Evolutionary conservation across 768 basidiomycete genomes (phyloP).

Genomic region (Tylopilus balloui): DNA sequence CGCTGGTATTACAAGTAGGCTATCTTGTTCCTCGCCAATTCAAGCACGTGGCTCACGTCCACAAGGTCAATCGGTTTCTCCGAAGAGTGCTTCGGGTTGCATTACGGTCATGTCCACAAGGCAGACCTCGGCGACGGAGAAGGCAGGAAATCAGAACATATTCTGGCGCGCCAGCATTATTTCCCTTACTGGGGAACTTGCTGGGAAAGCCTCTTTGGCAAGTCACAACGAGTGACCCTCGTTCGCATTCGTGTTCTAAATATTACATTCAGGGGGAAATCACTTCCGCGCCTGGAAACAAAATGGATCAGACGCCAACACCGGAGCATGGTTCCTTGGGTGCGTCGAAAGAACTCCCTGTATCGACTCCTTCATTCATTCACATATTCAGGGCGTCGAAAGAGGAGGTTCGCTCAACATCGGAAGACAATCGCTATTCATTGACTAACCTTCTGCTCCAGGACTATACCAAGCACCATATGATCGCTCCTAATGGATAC

Average conservation of each 20-base stretch:
- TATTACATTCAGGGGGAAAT: constrained; percentile 56
- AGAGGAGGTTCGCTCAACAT: constrained; percentile 45
- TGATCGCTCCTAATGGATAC: constrained; percentile 74
- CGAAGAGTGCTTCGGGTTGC: constrained; percentile 76
- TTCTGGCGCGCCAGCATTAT: constrained; percentile 75
- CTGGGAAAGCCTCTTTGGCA: constrained; percentile 78
- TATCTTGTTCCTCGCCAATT: background rate
- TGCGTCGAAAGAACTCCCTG: constrained; percentile 30
- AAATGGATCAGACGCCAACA: constrained; percentile 68
- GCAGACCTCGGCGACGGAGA: constrained; percentile 85
- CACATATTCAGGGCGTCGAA: constrained; percentile 55
- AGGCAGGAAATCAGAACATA: constrained; percentile 60
- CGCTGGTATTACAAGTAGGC: constrained; percentile 60
- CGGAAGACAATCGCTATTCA: background rate
- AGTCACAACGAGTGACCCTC: constrained; percentile 2
- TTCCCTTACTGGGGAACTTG: constrained; percentile 79
- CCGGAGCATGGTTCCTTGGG: constrained; percentile 85
- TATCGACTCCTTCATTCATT: background rate
- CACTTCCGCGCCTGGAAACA: constrained; percentile 90
- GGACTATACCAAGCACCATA: constrained; percentile 64
- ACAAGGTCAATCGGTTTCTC: constrained; percentile 75
- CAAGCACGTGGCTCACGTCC: background rate
- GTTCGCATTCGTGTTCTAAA: background rate
- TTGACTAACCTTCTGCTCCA: constrained; percentile 10
- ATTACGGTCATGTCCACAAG: constrained; percentile 68